Evolutionary conservation across 2,329 filamentous ascomycete species (phyloP), one percentile per base, ranked within the genome.

Genomic region (Colletotrichum tamarilloi): DNA sequence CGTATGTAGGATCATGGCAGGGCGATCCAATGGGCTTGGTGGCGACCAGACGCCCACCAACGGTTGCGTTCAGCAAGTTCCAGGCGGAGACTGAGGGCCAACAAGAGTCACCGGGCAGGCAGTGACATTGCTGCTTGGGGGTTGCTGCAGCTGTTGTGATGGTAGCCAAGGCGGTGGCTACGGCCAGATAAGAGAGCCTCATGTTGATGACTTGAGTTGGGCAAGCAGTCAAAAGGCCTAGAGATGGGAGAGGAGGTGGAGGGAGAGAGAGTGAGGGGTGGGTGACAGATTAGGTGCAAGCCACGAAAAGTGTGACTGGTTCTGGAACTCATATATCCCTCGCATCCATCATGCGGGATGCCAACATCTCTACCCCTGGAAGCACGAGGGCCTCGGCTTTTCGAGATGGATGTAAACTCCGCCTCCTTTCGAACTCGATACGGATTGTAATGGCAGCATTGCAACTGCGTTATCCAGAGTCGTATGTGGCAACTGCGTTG

Each of bases 41-140:
- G 9, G 85, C 82, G 46, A 92, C 81, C 28, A 92, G 81, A 5
- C 81, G 82, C 0, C 88, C 89, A 24, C 82, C 80, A 2, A 91
- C 81, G 1, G 89, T 86, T 8, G 78, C 62, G 76, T 92, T 91
- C 63, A 92, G 84, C 0, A 75, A 66, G 4, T 80, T 75, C 90
- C 90, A 92, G 5, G 80, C 77, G 1, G 76, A 59, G 0, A 75
- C n/a, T 0, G 80, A 79, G 0, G 91, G 90, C 89, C 90, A 92
- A 77, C 84, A 86, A 0, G 75, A 14, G 66, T 91, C 87, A 14
- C 85, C 85, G 0, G 90, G 89, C 46, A 87, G 82, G 78, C 84
- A 86, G n/a, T 83, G 82, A 76, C 86, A 88, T 49, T 68, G 70
- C 52, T 62, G 73, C 62, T 55, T 73, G 57, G 72, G 62, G 19